Evolutionary conservation across 2,329 filamentous ascomycete species (phyloP), one percentile per base, ranked within the genome.

Genomic region (Grosmannia serpens): DNA sequence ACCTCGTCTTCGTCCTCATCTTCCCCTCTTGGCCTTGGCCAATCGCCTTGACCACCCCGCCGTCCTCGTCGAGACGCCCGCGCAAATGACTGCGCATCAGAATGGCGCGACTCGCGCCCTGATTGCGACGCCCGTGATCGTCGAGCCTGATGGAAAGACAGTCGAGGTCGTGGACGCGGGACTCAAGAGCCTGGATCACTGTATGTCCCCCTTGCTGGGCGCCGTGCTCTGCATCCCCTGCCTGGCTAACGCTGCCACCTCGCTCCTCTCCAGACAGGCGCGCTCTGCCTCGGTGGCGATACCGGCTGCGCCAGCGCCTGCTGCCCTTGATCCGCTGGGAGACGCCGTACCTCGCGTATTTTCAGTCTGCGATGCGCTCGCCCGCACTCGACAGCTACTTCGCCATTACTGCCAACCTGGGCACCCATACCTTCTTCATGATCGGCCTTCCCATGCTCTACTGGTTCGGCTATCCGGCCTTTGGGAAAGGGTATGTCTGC

Each of bases 391-490:
- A 99, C 73, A 89, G 89, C 62, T 99, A 96, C 76, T 99, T 99
- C 73, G 92, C 94, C 55, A 89, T 95, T 64, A 95, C 91, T 0
- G 94, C 94, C 63, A 99, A 97, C 71, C 82, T 97, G 58, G 90
- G 94, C 64, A 99, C 94, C 0, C 94, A 99, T 73, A 99, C 94
- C 0, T 97, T 96, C 76, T 99, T 96, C 78, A 97, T 97, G 91
- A 81, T 96, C 64, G 87, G 90, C 60, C 76, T 99, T 67, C 94
- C 94, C 7, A 89, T 97, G 64, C 81, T 96, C 65, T 97, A 97
- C 76, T 99, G 94, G 94, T 96, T 90, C 67, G 92, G 92, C 57
- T 88, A 91, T 73, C 85, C 87, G 50, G 85, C 81, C 62, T 82
- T 95, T 64, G 94, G 90, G 58, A 87, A 94, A 76, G 91, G 87